Evolutionary conservation across 2,329 filamentous ascomycete genomes (phyloP).

Genomic region (Claviceps sp.): DNA sequence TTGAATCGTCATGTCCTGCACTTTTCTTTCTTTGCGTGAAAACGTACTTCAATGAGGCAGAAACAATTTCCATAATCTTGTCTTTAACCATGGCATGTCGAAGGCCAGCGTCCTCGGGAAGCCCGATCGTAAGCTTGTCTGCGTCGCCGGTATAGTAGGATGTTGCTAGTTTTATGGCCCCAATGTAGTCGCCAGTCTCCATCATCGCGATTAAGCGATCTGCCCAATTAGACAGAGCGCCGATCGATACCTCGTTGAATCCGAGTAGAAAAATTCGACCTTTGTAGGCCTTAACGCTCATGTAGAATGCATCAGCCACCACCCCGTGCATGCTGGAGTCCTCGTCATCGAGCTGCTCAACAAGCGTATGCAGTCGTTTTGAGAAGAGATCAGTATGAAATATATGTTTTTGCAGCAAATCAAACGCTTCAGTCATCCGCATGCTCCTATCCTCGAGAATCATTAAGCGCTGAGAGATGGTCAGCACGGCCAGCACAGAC

Average conservation of each 20-base stretch:
- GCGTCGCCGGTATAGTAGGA: slow-evolving; percentile 82
- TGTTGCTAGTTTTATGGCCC: slow-evolving; percentile 78
- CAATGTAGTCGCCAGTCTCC: slow-evolving; percentile 93
- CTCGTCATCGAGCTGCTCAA: slow-evolving; percentile 79
- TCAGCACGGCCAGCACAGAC: slow-evolving; percentile 81
- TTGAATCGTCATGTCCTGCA: slow-evolving; percentile 31
- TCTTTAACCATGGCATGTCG: slow-evolving; percentile 75
- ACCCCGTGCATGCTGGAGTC: slow-evolving; percentile 88
- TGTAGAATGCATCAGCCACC: slow-evolving; percentile 92
- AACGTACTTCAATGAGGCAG: slow-evolving; percentile 78
- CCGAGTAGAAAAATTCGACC: slow-evolving; percentile 83
- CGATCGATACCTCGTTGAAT: slow-evolving; percentile 86
- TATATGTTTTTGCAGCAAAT: slow-evolving; percentile 81
- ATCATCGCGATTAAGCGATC: slow-evolving; percentile 86
- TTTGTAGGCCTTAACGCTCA: slow-evolving; percentile 95
- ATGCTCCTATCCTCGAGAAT: slow-evolving; percentile 83
- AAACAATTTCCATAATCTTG: slow-evolving; percentile 86
- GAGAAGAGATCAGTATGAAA: slow-evolving; percentile 89
- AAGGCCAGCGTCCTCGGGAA: slow-evolving; percentile 68
- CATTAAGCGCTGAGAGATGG: slow-evolving; percentile 84
- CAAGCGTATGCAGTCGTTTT: slow-evolving; percentile 65
- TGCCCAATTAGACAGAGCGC: slow-evolving; percentile 91
- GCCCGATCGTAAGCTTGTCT: slow-evolving; percentile 87
- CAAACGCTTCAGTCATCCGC: slow-evolving; percentile 88
- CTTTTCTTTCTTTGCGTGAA: slow-evolving; percentile 53